Evolutionary conservation across 73 alveolate genomes (phyloP).

Genomic region (Paramecium bursaria): DNA sequence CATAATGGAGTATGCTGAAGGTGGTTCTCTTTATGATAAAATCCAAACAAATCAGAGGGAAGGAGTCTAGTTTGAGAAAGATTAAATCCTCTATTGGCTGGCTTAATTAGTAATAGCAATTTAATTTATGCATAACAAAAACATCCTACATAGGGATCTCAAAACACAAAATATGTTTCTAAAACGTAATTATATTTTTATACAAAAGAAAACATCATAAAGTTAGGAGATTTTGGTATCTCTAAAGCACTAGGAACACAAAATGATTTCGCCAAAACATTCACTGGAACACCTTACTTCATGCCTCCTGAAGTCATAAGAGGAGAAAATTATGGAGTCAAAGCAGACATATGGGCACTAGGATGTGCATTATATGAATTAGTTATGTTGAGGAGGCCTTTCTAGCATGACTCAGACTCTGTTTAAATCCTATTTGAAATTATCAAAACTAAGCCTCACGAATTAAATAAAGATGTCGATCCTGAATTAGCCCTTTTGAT

Average conservation of each 20-base stretch:
- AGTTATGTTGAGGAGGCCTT: constrained; percentile 89
- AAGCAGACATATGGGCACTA: constrained; percentile 97
- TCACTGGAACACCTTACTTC: constrained; percentile 95
- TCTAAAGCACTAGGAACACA: constrained; percentile 86
- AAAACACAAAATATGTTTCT: constrained; percentile 90
- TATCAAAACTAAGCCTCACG: constrained; percentile 64
- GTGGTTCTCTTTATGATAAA: constrained; percentile 88
- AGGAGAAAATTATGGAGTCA: constrained; percentile 90
- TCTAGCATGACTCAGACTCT: constrained; percentile 73
- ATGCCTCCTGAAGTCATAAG: constrained; percentile 95
- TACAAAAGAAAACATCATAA: constrained; percentile 79
- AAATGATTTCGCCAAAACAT: constrained; percentile 80
- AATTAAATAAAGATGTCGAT: constrained; percentile 71
- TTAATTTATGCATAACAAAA: constrained; percentile 90
- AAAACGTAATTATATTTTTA: too few species aligned
- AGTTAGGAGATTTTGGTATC: constrained; percentile 96
- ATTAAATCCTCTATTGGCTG: constrained; percentile 80
- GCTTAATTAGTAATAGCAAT: constrained; percentile 90
- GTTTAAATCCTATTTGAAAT: constrained; percentile 8
- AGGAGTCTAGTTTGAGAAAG: constrained; percentile 78
- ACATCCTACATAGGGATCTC: constrained; percentile 92
- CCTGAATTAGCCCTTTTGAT: constrained; percentile 70
- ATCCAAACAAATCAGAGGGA: constrained; percentile 70
- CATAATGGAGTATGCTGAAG: constrained; percentile 96
- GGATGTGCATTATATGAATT: constrained; percentile 95